These are phyloP conservation scores for Phyllosticta citribraziliensis DNA, from an alignment of 2,329 filamentous ascomycete species.

Conservation along the genomic window DNA sequence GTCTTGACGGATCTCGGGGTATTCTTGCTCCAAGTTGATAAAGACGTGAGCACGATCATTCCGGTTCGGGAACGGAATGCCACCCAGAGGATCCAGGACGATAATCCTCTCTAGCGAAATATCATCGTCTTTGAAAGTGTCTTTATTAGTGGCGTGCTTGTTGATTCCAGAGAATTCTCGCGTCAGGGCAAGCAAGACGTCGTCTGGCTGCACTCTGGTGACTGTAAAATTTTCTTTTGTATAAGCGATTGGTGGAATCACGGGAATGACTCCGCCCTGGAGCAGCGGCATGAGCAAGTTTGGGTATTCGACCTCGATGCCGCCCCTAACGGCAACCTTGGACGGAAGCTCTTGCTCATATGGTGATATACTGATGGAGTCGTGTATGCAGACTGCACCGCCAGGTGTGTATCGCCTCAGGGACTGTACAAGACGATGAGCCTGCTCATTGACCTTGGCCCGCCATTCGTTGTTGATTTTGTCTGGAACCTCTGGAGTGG, in stretches of 20 bases:
- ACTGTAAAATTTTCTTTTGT: constrained; percentile 28
- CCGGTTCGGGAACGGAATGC: constrained; percentile 59
- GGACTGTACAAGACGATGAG: constrained; percentile 62
- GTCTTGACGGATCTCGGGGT: constrained; percentile 55
- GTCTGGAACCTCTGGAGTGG: constrained; percentile 21
- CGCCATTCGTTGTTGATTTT: constrained; percentile 23
- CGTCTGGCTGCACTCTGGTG: constrained; percentile 43
- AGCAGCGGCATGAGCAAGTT: constrained; percentile 55
- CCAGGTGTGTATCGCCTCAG: constrained; percentile 60
- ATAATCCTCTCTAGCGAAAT: constrained; percentile 67
- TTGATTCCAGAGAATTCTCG: constrained; percentile 62
- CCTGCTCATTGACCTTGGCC: constrained; percentile 50
- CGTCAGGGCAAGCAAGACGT: constrained; percentile 67
- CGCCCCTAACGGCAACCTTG: constrained; percentile 26
- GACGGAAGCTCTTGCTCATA: constrained; percentile 18
- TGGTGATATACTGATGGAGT: constrained; percentile 36
- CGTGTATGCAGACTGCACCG: constrained; percentile 59
- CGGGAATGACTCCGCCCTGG: constrained; percentile 57
- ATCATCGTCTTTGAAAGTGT: not conserved
- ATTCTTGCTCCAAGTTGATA: constrained; percentile 90
- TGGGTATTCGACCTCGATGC: constrained; percentile 32
- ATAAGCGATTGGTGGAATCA: constrained; percentile 58
- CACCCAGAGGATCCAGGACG: constrained; percentile 76
- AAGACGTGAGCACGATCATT: constrained; percentile 66
- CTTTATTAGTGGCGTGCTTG: not conserved